Percentiles rank a stretch among this genome's conserved stretches.
These are phyloP conservation scores for Kwoniella europaea DNA, from an alignment of 768 basidiomycete genomes.

Conservation along the genomic window DNA sequence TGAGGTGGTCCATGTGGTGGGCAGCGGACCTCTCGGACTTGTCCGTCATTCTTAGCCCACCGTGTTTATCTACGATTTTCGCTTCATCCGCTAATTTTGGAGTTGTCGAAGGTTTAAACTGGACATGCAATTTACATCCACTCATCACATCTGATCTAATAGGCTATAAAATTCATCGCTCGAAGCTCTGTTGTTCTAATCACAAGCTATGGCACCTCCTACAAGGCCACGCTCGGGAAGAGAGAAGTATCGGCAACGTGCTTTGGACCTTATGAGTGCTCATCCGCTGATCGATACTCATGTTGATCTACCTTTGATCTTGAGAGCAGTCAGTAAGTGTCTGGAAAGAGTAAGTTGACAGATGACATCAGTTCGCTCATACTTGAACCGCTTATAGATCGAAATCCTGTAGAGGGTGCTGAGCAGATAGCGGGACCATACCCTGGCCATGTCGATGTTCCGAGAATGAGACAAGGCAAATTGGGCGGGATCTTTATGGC, in stretches of 20 bases:
- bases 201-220: too few relatives aligned
- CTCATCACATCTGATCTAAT: too few relatives aligned
- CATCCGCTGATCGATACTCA: conserved; percentile 22
- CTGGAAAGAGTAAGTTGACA: background rate
- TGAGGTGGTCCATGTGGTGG: background rate
- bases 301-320: conserved; percentile 18
- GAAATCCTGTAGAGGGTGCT: conserved; percentile 19
- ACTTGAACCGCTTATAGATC: background rate
- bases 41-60: background rate
- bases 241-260: background rate
- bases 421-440: background rate
- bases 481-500: conserved; percentile 21
- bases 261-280: conserved; percentile 11
- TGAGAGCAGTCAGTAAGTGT: conserved; percentile 15
- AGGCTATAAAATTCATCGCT: too few relatives aligned
- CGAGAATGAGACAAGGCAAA: conserved; percentile 20
- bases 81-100: too few relatives aligned
- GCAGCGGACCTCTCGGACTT: background rate
- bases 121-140: too few relatives aligned
- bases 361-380: too few relatives aligned
- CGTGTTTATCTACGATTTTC: too few relatives aligned
- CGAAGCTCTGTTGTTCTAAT: too few relatives aligned
- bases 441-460: conserved; percentile 23
- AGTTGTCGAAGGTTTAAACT: too few relatives aligned
- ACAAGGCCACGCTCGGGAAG: background rate